Evolutionary conservation across 257 asterid genomes (phyloP).

Genomic region (Cruciata laevipes): DNA sequence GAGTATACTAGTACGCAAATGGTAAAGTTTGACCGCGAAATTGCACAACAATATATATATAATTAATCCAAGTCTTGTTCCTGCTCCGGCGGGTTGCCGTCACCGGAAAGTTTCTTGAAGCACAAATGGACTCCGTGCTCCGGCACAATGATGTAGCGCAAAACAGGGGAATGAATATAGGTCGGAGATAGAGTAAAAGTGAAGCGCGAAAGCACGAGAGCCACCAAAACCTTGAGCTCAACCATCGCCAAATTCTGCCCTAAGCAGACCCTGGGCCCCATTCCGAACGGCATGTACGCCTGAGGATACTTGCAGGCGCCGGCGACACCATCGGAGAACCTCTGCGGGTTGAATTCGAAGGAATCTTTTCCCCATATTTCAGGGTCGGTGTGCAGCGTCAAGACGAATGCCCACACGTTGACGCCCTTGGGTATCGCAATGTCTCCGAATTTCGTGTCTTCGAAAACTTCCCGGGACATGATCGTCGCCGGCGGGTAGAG

Average conservation of each 20-base stretch:
- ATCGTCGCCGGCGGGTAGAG: slow-evolving; percentile 45
- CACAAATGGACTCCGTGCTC: slow-evolving; percentile 35
- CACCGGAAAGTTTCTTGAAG: slow-evolving; percentile 22
- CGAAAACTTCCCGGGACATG: slow-evolving; percentile 45
- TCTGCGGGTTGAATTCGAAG: slow-evolving; percentile 36
- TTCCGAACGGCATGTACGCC: slow-evolving; percentile 53
- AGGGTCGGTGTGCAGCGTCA: slow-evolving; percentile 41
- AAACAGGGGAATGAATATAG: slow-evolving; percentile 39
- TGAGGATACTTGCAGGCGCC: slow-evolving; percentile 51
- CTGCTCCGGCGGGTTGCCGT: neutral
- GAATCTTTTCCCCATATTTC: slow-evolving; percentile 48
- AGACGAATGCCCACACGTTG: slow-evolving; percentile 36
- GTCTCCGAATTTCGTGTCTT: slow-evolving; percentile 40
- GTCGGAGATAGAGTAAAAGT: slow-evolving; percentile 32
- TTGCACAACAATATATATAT: too few relatives aligned
- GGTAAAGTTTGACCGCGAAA: too few relatives aligned
- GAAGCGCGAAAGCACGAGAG: slow-evolving; percentile 31
- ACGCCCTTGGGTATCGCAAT: slow-evolving; percentile 39
- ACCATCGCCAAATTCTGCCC: slow-evolving; percentile 48
- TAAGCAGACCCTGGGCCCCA: slow-evolving; percentile 49
- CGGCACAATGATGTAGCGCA: slow-evolving; percentile 42
- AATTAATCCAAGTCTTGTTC: neutral
- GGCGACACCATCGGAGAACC: slow-evolving; percentile 45
- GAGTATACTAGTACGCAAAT: too few relatives aligned
- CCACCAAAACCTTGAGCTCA: slow-evolving; percentile 42